Evolutionary conservation across 441 rosid species (phyloP), one percentile per base, ranked within the genome.

Genomic region (Populus hybrid): DNA sequence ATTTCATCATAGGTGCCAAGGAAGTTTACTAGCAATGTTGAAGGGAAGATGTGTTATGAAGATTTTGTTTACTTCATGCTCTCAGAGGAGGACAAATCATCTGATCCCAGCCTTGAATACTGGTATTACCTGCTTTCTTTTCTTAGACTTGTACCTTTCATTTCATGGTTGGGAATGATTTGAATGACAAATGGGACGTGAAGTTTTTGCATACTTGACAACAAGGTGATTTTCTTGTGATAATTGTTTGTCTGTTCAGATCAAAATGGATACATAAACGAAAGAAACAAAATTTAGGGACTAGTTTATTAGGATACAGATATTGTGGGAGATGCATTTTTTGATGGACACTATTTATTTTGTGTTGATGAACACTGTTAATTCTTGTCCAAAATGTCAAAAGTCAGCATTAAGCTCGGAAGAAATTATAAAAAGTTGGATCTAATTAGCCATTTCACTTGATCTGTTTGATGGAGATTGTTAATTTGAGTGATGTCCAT

Each of bases 31-130:
- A 89, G 98, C n/a, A n/a, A n/a, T n/a, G n/a, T n/a, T n/a, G n/a
- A n/a, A n/a, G n/a, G n/a, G n/a, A n/a, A n/a, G n/a, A n/a, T n/a
- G n/a, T n/a, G n/a, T n/a, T n/a, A n/a, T n/a, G 97, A 96, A 87
- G 99, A 96, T 83, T 96, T 96, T 85, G 98, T 94, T 77, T 92
- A 93, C 87, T 96, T 96, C 83, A 96, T 94, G 82, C 90, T 94
- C 71, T 87, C 99, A 0, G 98, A 96, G 87, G 99, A 96, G 88
- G 99, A 96, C 81, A 96, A 96, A 87, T 89, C 94, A 78, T 89
- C 99, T 21, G 97, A 89, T 80, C 95, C 98, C 76, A 90, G 98
- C 84, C 94, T 96, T 66, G 98, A 96, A 84, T 96, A 89, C 86
- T 96, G 99, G 99, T 85, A 79, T 61, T 21, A 35, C 71, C 70